phyloP scores from a whole-genome alignment of 1,284 basidiomycete species.

The Microbotryum saponariae region DNA sequence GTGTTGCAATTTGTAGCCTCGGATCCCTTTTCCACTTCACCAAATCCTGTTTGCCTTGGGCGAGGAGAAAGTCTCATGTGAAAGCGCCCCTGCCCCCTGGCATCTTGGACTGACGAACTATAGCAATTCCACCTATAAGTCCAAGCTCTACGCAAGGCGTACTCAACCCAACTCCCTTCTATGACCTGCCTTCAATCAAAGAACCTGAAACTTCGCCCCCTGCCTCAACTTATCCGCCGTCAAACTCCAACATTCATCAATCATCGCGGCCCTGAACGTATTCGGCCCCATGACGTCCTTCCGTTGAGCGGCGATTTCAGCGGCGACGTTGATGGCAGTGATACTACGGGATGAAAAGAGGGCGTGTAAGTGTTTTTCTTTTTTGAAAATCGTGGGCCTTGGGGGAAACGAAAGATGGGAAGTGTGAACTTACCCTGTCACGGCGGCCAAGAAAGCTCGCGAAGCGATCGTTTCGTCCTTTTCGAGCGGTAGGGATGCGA shows the following conservation, averaged over 20 bases:
- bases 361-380: no score
- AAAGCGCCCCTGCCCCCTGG: no score
- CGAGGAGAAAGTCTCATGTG: no score
- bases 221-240: slow-evolving; percentile 30
- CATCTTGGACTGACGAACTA: no score
- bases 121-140: no score
- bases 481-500: slow-evolving; percentile 43
- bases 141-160: no score
- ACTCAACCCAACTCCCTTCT: no score
- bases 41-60: no score
- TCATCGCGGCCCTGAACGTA: slow-evolving; percentile 75
- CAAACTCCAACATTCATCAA: slow-evolving; percentile 68
- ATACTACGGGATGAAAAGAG: slow-evolving; percentile 40
- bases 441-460: slow-evolving; percentile 62
- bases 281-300: slow-evolving; percentile 70
- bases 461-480: slow-evolving; percentile 3
- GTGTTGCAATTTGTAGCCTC: no score
- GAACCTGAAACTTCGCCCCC: slow-evolving; percentile 11
- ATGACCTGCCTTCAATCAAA: not conserved
- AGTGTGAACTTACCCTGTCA: slow-evolving; percentile 57
- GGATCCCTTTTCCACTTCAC: no score
- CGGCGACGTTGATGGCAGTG: slow-evolving; percentile 71
- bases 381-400: no score
- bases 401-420: no score
- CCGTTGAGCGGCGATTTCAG: slow-evolving; percentile 66